A percentile compares a stretch with the other conserved stretches of the same genome.
phyloP scores from a whole-genome alignment of 352 stramenopile genomes.

The Globisporangium radiosum region DNA sequence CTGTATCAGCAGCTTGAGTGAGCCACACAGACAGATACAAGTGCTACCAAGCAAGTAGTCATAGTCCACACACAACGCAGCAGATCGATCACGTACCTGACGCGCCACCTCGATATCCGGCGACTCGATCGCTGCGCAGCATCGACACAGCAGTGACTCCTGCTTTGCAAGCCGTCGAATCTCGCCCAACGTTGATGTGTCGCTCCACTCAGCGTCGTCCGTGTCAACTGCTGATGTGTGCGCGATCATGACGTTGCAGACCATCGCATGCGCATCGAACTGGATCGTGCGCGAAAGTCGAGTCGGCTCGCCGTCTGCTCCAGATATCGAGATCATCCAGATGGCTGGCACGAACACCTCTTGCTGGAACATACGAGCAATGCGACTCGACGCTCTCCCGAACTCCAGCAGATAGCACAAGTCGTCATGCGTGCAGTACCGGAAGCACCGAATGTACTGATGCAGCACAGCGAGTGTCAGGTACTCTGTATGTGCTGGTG shows the following conservation, averaged over 20 bases:
- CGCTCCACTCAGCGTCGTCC: too few relatives aligned
- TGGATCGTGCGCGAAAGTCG: neutral
- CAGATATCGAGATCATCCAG: neutral
- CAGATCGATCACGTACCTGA: conserved; percentile 2
- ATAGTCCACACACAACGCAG: too few relatives aligned
- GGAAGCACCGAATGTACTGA: conserved; percentile 10
- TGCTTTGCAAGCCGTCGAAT: neutral
- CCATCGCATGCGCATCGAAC: neutral
- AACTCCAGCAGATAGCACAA: conserved; percentile 2
- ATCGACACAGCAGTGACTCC: neutral
- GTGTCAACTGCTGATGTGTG: neutral
- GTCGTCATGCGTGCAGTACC: neutral
- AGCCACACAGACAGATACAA: too few relatives aligned
- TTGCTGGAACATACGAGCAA: conserved; percentile 1
- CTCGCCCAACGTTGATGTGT: neutral
- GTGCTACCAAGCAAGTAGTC: too few relatives aligned
- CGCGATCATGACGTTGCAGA: conserved; percentile 1
- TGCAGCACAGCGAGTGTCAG: conserved; percentile 1
- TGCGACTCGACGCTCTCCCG: neutral
- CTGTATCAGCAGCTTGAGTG: too few relatives aligned
- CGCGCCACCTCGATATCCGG: neutral
- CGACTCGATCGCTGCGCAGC: neutral
- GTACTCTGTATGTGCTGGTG: neutral
- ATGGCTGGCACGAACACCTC: conserved; percentile 2
- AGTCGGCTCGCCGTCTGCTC: neutral